Percentiles rank a stretch among this genome's conserved stretches.
phyloP scores from a whole-genome alignment of 768 basidiomycete species.

The Heimioporus sp. region DNA sequence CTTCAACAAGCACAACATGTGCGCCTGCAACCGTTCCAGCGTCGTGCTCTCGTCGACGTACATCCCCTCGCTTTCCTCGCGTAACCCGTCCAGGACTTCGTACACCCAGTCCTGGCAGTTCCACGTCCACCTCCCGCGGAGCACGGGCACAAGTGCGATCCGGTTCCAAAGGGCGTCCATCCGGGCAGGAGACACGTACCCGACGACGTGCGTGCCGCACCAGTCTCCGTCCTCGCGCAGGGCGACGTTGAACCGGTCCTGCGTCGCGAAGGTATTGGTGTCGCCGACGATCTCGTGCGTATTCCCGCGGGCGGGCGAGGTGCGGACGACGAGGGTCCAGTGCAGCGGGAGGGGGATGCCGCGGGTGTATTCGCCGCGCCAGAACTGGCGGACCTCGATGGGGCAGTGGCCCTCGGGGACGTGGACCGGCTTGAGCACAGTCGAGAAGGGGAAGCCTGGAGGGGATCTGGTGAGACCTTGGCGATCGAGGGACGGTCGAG shows the following conservation, averaged over 20 bases:
- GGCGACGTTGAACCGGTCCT: conserved; percentile 9
- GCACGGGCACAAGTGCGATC: conserved; percentile 16
- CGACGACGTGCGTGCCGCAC: conserved; percentile 22
- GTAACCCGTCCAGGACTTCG: conserved; percentile 16
- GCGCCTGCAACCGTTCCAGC: conserved; percentile 16
- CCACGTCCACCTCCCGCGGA: conserved; percentile 19
- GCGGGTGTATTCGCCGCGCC: conserved; percentile 19
- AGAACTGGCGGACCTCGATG: conserved; percentile 27
- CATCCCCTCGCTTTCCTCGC: not conserved
- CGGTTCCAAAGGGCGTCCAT: conserved; percentile 8
- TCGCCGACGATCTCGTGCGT: conserved; percentile 26
- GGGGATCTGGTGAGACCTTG: not conserved
- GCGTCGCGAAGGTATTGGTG: conserved; percentile 17
- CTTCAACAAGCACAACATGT: conserved; percentile 27
- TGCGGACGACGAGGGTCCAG: conserved; percentile 28
- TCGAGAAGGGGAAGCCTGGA: conserved; percentile 1
- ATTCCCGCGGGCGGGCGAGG: conserved; percentile 14
- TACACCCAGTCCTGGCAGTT: conserved; percentile 30
- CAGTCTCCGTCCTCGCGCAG: conserved; percentile 14
- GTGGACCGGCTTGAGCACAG: conserved; percentile 13
- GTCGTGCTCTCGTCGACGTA: conserved; percentile 18
- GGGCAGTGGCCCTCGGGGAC: conserved; percentile 18
- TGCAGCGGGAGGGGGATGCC: conserved; percentile 18
- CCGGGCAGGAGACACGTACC: conserved; percentile 14
- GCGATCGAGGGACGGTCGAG: not conserved